These are phyloP conservation scores for Biscogniauxia sp. DNA, from an alignment of 2,329 filamentous ascomycete genomes.

Conservation along the genomic window DNA sequence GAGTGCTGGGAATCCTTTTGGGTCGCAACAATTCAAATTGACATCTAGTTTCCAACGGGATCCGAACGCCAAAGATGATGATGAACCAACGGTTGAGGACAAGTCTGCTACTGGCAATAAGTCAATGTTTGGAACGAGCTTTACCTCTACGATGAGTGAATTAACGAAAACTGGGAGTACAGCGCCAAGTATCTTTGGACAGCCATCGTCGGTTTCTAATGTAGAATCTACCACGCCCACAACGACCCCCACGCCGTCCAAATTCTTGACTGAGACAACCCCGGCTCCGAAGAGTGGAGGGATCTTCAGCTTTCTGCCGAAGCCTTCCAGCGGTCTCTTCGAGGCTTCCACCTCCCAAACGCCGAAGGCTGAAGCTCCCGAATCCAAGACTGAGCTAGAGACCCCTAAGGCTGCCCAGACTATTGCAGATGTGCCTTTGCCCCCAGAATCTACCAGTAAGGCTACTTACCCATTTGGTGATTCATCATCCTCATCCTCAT, in stretches of 20 bases:
- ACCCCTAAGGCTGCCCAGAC: constrained; percentile 30
- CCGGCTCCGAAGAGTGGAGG: constrained; percentile 31
- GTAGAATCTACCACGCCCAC: constrained; percentile 47
- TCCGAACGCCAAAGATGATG: constrained; percentile 57
- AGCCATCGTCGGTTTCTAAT: constrained; percentile 16
- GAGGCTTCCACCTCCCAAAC: constrained; percentile 20
- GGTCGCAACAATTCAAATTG: constrained; percentile 62
- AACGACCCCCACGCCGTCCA: constrained; percentile 49
- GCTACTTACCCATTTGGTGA: constrained; percentile 47
- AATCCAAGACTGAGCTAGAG: constrained; percentile 38
- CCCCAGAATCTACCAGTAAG: constrained; percentile 57
- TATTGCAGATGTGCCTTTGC: constrained; percentile 42
- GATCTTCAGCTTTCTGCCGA: constrained; percentile 36
- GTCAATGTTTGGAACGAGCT: constrained; percentile 59
- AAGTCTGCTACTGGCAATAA: constrained; percentile 37
- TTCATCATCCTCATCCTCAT: constrained; percentile 51
- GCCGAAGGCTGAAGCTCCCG: constrained; percentile 26
- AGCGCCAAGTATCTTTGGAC: constrained; percentile 20
- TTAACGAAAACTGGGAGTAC: constrained; percentile 34
- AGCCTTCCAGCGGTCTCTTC: constrained; percentile 21
- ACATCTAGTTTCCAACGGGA: constrained; percentile 67
- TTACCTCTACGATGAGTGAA: constrained; percentile 57
- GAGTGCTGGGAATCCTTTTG: constrained; percentile 37
- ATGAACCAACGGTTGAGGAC: constrained; percentile 41
- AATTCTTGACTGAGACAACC: constrained; percentile 41